Percentiles rank a stretch among this genome's conserved stretches.
These are phyloP conservation scores for Cladosporium sp. DNA, from an alignment of 2,329 filamentous ascomycete genomes.

Conservation along the genomic window DNA sequence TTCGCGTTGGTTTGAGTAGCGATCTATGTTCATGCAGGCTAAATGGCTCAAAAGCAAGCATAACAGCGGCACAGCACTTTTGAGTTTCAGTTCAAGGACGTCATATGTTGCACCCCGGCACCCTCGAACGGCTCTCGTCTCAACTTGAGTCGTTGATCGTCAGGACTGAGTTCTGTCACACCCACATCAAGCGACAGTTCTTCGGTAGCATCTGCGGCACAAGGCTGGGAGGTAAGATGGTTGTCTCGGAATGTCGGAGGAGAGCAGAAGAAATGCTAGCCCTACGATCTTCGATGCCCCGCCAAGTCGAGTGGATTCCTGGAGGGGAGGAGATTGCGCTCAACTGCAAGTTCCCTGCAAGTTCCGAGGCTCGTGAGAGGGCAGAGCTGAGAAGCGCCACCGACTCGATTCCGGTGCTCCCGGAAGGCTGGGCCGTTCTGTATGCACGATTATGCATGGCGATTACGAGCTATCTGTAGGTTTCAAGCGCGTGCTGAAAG, in stretches of 20 bases:
- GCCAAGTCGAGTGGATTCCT: not conserved
- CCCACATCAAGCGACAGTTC: not conserved
- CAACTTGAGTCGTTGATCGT: slow-evolving; percentile 11
- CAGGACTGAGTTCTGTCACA: not conserved
- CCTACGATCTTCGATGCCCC: slow-evolving; percentile 9
- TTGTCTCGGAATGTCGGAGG: slow-evolving; percentile 3
- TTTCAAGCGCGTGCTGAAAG: not conserved
- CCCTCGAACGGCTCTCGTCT: not conserved
- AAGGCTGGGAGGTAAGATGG: not conserved
- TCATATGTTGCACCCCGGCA: not conserved
- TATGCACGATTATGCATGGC: slow-evolving; percentile 10
- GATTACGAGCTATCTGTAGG: slow-evolving; percentile 10
- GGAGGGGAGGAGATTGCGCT: slow-evolving; percentile 4
- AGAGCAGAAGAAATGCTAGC: slow-evolving; percentile 2
- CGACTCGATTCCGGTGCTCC: slow-evolving; percentile 1
- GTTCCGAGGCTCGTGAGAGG: slow-evolving; percentile 1
- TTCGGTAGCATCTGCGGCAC: not conserved
- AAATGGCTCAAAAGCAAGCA: not conserved
- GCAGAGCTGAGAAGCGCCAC: slow-evolving; percentile 9
- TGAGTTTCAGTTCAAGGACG: not conserved
- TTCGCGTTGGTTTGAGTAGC: not conserved
- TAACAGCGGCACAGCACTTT: not conserved
- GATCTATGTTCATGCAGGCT: not conserved
- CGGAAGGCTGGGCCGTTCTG: not conserved
- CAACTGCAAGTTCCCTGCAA: slow-evolving; percentile 1